These are phyloP conservation scores for Podila epicladia DNA, from an alignment of 192 early-diverging fungal genomes.

Conservation along the genomic window DNA sequence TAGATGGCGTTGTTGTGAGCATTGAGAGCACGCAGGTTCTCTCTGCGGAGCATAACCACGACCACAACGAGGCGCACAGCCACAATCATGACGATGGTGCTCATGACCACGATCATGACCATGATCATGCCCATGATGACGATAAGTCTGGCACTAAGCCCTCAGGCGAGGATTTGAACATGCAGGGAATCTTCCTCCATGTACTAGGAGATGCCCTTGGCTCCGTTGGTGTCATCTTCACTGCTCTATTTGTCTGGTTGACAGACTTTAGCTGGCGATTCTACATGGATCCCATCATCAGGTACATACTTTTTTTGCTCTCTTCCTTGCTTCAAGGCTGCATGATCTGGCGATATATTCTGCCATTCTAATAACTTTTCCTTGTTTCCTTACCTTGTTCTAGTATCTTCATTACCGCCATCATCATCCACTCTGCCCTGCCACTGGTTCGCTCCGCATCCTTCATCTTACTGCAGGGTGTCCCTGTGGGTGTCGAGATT, in stretches of 20 bases:
- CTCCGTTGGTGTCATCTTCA: conserved; percentile 86
- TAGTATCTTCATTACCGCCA: conserved; percentile 66
- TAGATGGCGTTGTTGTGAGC: conserved; percentile 7
- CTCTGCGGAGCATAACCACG: background rate
- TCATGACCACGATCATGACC: conserved; percentile 52
- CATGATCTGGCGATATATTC: too few relatives aligned
- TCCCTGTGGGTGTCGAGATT: conserved; percentile 73
- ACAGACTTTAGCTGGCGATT: conserved; percentile 72
- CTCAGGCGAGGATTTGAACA: conserved; percentile 61
- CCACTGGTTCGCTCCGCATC: conserved; percentile 69
- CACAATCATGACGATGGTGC: conserved; percentile 9
- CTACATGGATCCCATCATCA: conserved; percentile 89
- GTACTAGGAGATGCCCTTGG: conserved; percentile 91
- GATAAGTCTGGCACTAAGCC: conserved; percentile 28
- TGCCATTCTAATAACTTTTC: background rate
- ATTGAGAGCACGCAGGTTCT: conserved; percentile 5
- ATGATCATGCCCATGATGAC: conserved; percentile 48
- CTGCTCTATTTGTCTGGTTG: conserved; percentile 81
- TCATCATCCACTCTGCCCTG: conserved; percentile 66
- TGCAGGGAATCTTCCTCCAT: conserved; percentile 84
- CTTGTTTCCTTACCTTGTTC: background rate
- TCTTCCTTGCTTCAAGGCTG: background rate
- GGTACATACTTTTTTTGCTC: conserved; percentile 22
- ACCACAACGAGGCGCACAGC: background rate
- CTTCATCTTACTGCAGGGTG: conserved; percentile 84